Evolutionary conservation across 148 eudicot genomes (phyloP).

Genomic region (Camellia granthamiana): DNA sequence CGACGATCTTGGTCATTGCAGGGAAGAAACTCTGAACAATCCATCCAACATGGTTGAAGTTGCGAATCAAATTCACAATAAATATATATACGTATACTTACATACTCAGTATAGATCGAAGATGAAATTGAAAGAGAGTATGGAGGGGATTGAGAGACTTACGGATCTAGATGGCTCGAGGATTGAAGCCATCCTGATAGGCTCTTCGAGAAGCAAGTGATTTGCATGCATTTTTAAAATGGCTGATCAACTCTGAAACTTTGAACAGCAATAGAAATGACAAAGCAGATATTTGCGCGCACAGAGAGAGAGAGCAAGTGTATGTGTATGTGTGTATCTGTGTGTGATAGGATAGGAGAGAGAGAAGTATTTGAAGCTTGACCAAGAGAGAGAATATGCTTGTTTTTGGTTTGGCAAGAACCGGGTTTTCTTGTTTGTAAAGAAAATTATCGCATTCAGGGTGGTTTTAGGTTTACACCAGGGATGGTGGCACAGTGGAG

Average conservation of each 20-base stretch:
- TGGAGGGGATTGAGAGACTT: conserved; percentile 3
- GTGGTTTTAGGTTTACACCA: background rate
- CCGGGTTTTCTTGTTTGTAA: background rate
- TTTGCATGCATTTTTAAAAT: conserved; percentile 60
- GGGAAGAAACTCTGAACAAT: conserved; percentile 65
- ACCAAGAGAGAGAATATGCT: background rate
- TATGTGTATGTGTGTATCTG: background rate
- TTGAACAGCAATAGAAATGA: too few species aligned
- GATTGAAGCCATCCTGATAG: conserved; percentile 92
- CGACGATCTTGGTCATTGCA: conserved; percentile 97
- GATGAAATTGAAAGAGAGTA: background rate
- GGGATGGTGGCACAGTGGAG: too few species aligned
- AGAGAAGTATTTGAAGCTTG: background rate
- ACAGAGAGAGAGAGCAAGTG: conserved; percentile 5
- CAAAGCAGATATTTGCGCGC: background rate
- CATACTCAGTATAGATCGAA: background rate
- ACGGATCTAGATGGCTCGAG: conserved; percentile 94
- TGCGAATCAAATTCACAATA: conserved; percentile 1
- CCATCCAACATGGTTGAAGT: background rate
- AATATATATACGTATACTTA: background rate
- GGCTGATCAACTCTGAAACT: background rate
- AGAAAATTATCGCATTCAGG: background rate
- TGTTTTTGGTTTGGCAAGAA: background rate
- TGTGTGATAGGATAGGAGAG: background rate
- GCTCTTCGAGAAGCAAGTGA: conserved; percentile 92